phyloP scores from a whole-genome alignment of 345 rosid genomes.

The Acer campestre region DNA sequence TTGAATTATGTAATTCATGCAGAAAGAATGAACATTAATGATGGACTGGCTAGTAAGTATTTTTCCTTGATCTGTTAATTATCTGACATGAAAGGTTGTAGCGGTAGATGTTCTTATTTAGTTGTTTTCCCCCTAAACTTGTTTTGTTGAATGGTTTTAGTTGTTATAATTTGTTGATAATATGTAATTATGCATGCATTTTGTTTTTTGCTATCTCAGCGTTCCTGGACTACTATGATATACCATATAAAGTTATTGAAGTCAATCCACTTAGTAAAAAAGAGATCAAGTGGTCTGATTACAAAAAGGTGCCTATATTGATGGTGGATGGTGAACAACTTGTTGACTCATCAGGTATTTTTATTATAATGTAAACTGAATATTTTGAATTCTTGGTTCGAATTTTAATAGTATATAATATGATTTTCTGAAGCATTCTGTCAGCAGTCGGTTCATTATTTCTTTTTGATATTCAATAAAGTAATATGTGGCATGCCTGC shows the following conservation, averaged over 20 bases:
- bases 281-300: slow-evolving; percentile 94
- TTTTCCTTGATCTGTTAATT: background rate
- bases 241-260: slow-evolving; percentile 90
- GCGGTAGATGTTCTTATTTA: too few relatives aligned
- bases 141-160: background rate
- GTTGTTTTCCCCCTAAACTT: too few relatives aligned
- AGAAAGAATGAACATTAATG: background rate
- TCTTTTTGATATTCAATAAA: background rate
- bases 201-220: slow-evolving; percentile 45
- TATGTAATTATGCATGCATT: background rate
- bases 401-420: background rate
- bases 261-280: slow-evolving; percentile 85
- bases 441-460: background rate
- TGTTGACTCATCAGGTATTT: slow-evolving; percentile 89
- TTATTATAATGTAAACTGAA: slow-evolving; percentile 5
- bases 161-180: background rate
- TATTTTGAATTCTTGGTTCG: background rate
- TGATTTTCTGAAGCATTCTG: background rate
- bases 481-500: slow-evolving; percentile 28
- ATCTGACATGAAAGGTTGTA: background rate
- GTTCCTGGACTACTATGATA: slow-evolving; percentile 74
- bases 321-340: slow-evolving; percentile 75
- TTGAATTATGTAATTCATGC: background rate
- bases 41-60: background rate
- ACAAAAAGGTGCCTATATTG: slow-evolving; percentile 89